Evolutionary conservation across 2,329 filamentous ascomycete genomes (phyloP).

Genomic region (Fusarium metavorans): DNA sequence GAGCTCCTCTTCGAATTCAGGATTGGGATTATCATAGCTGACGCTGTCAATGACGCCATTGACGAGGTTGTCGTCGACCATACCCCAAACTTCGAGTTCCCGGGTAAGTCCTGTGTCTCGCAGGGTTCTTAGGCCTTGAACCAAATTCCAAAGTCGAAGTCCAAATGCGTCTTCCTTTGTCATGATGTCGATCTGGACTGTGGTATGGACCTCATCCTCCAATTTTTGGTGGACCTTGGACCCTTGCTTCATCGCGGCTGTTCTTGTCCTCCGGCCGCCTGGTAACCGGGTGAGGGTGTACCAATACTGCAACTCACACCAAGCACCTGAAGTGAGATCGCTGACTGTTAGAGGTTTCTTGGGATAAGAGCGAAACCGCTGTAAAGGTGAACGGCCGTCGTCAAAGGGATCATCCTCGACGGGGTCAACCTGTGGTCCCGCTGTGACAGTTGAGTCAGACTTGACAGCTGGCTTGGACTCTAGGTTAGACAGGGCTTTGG

Average conservation of each 20-base stretch:
- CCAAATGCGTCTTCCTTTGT: slow-evolving; percentile 87
- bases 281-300: slow-evolving; percentile 81
- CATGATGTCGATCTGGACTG: slow-evolving; percentile 77
- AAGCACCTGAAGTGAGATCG: slow-evolving; percentile 88
- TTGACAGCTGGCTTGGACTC: slow-evolving; percentile 26
- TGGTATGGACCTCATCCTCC: slow-evolving; percentile 86
- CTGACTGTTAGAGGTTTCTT: slow-evolving; percentile 87
- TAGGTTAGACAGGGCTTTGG: slow-evolving; percentile 52
- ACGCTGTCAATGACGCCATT: slow-evolving; percentile 92
- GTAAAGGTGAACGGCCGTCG: slow-evolving; percentile 69
- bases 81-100: slow-evolving; percentile 87
- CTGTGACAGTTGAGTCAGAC: slow-evolving; percentile 25
- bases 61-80: slow-evolving; percentile 83
- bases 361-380: slow-evolving; percentile 82
- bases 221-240: slow-evolving; percentile 83
- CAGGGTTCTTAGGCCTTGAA: slow-evolving; percentile 83
- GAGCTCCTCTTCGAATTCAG: slow-evolving; percentile 73
- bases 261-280: slow-evolving; percentile 79
- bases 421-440: slow-evolving; percentile 11
- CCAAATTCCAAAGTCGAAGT: slow-evolving; percentile 88
- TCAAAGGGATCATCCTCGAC: slow-evolving; percentile 30
- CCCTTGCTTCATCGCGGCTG: slow-evolving; percentile 86
- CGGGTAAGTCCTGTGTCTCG: slow-evolving; percentile 78
- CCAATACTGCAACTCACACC: slow-evolving; percentile 96
- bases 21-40: slow-evolving; percentile 80